Evolutionary conservation across 192 early-diverging fungal genomes (phyloP).

Genomic region (Spinellus fusiger): DNA sequence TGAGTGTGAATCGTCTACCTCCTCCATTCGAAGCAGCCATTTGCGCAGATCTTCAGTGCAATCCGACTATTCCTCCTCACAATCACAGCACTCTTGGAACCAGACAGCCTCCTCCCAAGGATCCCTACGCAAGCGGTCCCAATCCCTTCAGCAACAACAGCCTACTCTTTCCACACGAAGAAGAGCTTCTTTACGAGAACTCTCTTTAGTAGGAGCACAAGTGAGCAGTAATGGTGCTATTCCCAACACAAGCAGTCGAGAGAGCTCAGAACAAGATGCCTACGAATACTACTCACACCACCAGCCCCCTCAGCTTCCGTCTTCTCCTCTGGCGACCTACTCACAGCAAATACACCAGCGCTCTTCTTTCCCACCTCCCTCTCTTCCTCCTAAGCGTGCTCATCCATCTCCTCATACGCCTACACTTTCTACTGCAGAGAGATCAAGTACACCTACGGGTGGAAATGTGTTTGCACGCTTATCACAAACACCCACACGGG

Average conservation of each 20-base stretch:
- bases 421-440: conserved; percentile 1
- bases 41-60: conserved; percentile 27
- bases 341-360: background rate
- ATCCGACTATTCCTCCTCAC: conserved; percentile 16
- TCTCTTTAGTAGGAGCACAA: conserved; percentile 15
- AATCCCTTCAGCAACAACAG: conserved; percentile 6
- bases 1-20: conserved; percentile 31
- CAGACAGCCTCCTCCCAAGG: background rate
- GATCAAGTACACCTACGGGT: conserved; percentile 10
- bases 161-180: conserved; percentile 7
- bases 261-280: background rate
- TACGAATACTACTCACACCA: background rate
- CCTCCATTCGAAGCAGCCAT: conserved; percentile 30
- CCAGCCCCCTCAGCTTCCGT: background rate
- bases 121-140: conserved; percentile 2
- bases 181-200: conserved; percentile 26
- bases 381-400: background rate
- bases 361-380: background rate
- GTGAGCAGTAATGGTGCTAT: background rate
- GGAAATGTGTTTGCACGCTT: conserved; percentile 29
- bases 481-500: conserved; percentile 26
- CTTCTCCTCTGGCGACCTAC: background rate
- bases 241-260: background rate
- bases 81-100: conserved; percentile 7
- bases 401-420: background rate